Evolutionary conservation across 73 alveolate species (phyloP).

Genomic region (Uronychia binucleata): DNA sequence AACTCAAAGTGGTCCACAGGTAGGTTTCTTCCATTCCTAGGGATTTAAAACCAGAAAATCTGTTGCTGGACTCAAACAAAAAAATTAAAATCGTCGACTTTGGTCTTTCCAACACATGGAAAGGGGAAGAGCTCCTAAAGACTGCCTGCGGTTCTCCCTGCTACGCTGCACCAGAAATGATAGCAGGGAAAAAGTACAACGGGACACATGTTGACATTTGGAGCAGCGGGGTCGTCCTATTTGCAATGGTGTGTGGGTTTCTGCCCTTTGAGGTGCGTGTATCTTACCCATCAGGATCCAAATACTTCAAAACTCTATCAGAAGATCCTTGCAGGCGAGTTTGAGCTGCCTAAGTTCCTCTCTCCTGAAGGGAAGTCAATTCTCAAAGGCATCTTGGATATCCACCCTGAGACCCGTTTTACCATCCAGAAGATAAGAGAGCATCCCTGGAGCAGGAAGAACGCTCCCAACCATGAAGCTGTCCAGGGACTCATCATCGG

Average conservation of each 20-base stretch:
- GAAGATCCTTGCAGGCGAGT: not conserved
- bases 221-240: slow-evolving; percentile 27
- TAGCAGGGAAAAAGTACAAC: slow-evolving; percentile 36
- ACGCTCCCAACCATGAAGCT: not conserved
- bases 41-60: slow-evolving; percentile 82
- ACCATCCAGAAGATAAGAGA: slow-evolving; percentile 59
- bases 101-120: slow-evolving; percentile 21
- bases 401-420: slow-evolving; percentile 64
- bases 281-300: slow-evolving; percentile 76
- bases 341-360: not conserved
- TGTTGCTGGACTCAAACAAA: slow-evolving; percentile 60
- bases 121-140: slow-evolving; percentile 17
- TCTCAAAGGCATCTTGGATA: slow-evolving; percentile 50
- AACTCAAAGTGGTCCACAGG: slow-evolving; percentile 73
- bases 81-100: slow-evolving; percentile 56
- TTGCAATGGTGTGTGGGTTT: slow-evolving; percentile 2
- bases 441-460: slow-evolving; percentile 29
- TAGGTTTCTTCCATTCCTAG: slow-evolving; percentile 69
- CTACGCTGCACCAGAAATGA: slow-evolving; percentile 58
- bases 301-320: not conserved
- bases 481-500: not conserved
- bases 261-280: slow-evolving; percentile 86
- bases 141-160: slow-evolving; percentile 56
- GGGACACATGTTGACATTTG: not conserved
- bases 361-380: slow-evolving; percentile 36